phyloP scores from a whole-genome alignment of 305 asterid species.

The Rubia balearica region DNA sequence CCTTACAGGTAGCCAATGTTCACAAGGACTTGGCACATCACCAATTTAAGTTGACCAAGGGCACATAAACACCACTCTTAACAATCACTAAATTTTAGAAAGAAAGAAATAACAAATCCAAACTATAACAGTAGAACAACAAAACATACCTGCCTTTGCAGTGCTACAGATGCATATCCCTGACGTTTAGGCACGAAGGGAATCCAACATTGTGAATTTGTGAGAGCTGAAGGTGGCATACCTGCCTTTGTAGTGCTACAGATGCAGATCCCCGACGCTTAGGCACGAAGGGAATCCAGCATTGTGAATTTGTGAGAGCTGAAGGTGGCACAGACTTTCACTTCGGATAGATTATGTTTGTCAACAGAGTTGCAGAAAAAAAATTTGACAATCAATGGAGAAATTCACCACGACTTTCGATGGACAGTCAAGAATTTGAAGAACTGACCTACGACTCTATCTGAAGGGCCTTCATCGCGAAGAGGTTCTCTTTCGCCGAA shows the following conservation, averaged over 20 bases:
- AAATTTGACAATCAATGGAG: too few species aligned
- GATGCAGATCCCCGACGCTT: conserved; percentile 60
- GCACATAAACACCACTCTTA: not conserved
- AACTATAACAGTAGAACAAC: not conserved
- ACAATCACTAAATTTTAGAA: not conserved
- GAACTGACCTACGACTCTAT: conserved; percentile 65
- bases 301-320: conserved; percentile 45
- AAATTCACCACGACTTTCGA: too few species aligned
- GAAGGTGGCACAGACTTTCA: conserved; percentile 23
- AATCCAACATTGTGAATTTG: conserved; percentile 49
- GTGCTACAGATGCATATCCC: conserved; percentile 67
- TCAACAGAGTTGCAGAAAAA: too few species aligned
- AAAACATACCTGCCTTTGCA: conserved; percentile 51
- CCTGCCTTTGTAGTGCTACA: conserved; percentile 68
- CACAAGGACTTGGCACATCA: not conserved
- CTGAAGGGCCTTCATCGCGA: conserved; percentile 88
- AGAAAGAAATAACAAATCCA: not conserved
- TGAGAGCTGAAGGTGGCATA: conserved; percentile 49
- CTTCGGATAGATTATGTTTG: too few species aligned
- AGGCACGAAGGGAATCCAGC: conserved; percentile 63
- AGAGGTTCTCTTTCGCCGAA: conserved; percentile 39
- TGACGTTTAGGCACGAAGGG: conserved; percentile 61
- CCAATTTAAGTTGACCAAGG: not conserved
- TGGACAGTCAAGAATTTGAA: not conserved
- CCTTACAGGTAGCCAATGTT: too few species aligned